Conservation (phyloP, 176 grass and related monocot genomes). For the Carex parvula region DNA sequence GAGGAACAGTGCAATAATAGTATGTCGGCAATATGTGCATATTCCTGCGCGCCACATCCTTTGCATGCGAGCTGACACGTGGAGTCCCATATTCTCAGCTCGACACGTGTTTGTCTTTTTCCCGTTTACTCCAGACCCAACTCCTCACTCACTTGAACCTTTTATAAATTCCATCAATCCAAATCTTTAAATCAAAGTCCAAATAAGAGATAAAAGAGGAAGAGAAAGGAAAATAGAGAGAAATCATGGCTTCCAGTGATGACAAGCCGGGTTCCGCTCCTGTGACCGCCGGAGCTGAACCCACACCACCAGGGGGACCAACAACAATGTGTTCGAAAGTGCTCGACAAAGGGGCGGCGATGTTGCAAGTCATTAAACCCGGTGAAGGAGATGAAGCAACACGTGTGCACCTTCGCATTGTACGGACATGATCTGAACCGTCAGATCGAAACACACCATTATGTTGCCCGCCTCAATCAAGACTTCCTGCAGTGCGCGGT, state of each 20-base stretch:
- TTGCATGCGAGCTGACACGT: conserved; percentile 54
- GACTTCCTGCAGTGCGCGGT: conserved; percentile 82
- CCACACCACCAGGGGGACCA: conserved; percentile 37
- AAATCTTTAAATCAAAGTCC: not conserved
- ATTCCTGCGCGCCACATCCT: conserved; percentile 21
- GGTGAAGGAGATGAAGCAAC: conserved; percentile 73
- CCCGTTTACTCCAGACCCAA: not conserved
- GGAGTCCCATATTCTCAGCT: not conserved
- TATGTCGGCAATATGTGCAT: not conserved
- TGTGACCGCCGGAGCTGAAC: not conserved
- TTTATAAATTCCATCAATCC: conserved; percentile 19
- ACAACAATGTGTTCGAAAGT: conserved; percentile 30
- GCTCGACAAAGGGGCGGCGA: conserved; percentile 68
- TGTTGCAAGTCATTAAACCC: conserved; percentile 59
- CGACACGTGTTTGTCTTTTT: conserved; percentile 10
- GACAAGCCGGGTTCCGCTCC: conserved; percentile 29
- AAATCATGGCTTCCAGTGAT: conserved; percentile 70
- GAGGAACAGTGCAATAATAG: too few relatives aligned
- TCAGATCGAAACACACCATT: conserved; percentile 81
- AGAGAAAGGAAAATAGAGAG: not conserved
- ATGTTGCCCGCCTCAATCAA: conserved; percentile 58
- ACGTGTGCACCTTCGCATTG: conserved; percentile 72
- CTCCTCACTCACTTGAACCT: not conserved
- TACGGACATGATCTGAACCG: conserved; percentile 67
- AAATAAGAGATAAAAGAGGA: not conserved